Base-by-base conservation (phyloP, 345 rosid genomes). In the Brassica juncea region DNA sequence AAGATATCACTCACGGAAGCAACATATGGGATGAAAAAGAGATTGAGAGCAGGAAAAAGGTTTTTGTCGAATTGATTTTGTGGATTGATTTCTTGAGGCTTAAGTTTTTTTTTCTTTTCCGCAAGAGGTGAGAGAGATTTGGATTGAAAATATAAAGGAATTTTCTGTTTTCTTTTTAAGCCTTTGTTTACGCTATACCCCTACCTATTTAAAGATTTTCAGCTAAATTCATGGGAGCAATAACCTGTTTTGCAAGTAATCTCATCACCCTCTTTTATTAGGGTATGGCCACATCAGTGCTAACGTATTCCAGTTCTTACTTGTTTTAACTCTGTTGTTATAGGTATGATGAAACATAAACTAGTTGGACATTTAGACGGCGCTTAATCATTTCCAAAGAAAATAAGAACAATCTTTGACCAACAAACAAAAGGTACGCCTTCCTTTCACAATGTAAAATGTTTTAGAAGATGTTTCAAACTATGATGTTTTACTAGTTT, bases 111-210 rank as follows among this genome's bases (percentile, higher is more conserved):
- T 58, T 25, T 47, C 16, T 47, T 63, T 64, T 21, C 37, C 39
- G 54, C 80, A 75, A 75, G 32, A 80, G 57, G 19, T 69, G 76
- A 80, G 63, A 70, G 83, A 75, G 76, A 75, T 49, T 28, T 54
- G 5, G 16, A 42, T 70, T 75, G 62, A 80, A 66, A 75, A 65
- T 80, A 70, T 80, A 80, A 80, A 80, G 83, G 76, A 57, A 35
- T 57, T 19, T 70, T 59, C 64, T 67, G 73, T 66, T 80, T 47
- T 80, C 1, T 70, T 68, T 55, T 21, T 35, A 14, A 60, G 76
- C 80, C 83, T 63, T 75, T 70, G 76, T 70, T 80, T 65, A 70
- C 72, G 83, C 80, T 27, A 70, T 70, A 55, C 83, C 76, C 70
- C 80, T 80, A 28, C 14, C 83, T 80, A 75, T 57, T 54, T 75